Base-by-base conservation (phyloP, 2,329 filamentous ascomycete genomes). In the Aureobasidium sp. region DNA sequence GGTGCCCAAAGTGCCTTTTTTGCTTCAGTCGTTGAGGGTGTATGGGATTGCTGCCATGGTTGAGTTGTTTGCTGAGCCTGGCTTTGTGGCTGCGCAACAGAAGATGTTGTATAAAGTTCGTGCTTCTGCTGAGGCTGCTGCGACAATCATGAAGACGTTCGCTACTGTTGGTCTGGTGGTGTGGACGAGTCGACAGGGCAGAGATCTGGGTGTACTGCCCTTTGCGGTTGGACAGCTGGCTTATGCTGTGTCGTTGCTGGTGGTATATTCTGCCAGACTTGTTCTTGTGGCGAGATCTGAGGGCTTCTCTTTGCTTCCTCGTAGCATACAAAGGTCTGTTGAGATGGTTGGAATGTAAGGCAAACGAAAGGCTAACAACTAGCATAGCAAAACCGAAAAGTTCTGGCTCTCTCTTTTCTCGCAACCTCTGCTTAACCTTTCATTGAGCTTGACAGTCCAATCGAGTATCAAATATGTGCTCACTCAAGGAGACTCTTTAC, bases 401-500 rank as follows among this genome's bases (percentile, higher is more conserved):
- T 88, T 86, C 68, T 68, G 84, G 49, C 67, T 81, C 4, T 80
- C 79, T 2, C 82, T 82, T 65, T 90, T 97, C 71, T 88, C 90
- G 63, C 78, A 78, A 12, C 82, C 86, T 1, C 85, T 95, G 1
- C 77, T 94, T 31, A 82, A 82, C 17, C 82, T 97, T 3, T 88
- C 88, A 4, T 81, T 82, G n/a, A 95, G 88, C 69, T 84, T 97
- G 73, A 93, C 91, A 76, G 78, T 91, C 7, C 94, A 99, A 76
- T 92, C 90, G 39, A 76, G 91, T 22, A 85, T 97, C 69, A 99
- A 99, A 75, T 93, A 97, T 72, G 73, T 97, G 58, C 83, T 99
- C 58, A 97, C 94, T 0, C 91, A 97, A 76, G 94, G 93, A 64
- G 94, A 99, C 76, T 91, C 91, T 1, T 84, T 97, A 67, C 85